These are phyloP conservation scores for Cornus kousa DNA, from an alignment of 148 eudicot species.

Conservation along the genomic window DNA sequence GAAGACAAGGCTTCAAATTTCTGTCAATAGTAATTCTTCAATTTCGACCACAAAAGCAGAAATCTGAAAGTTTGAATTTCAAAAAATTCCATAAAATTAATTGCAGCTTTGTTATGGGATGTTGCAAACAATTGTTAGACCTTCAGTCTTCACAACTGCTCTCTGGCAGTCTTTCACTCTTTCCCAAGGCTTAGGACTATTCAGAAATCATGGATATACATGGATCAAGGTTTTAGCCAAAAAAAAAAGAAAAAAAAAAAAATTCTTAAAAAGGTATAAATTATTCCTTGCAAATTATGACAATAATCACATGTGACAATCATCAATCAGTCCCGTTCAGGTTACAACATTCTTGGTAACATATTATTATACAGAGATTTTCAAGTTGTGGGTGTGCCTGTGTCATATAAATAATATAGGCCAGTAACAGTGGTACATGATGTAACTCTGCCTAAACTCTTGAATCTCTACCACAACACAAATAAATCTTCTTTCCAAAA, in stretches of 20 bases:
- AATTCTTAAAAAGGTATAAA: no score
- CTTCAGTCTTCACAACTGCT: not conserved
- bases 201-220: not conserved
- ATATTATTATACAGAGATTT: no score
- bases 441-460: not conserved
- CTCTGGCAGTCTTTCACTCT: not conserved
- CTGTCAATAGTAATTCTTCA: not conserved
- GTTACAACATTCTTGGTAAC: no score
- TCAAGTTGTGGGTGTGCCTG: no score
- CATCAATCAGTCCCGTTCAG: no score
- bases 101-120: not conserved
- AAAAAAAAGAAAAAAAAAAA: not conserved
- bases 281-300: no score
- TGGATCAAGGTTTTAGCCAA: not conserved
- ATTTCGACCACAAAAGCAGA: not conserved
- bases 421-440: not conserved
- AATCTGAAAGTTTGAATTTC: not conserved
- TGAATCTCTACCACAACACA: conserved; percentile 5
- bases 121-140: not conserved
- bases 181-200: not conserved
- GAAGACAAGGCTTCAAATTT: not conserved
- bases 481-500: not conserved
- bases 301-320: no score
- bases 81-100: not conserved
- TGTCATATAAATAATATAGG: no score